phyloP scores from a whole-genome alignment of 2,329 filamentous ascomycete species.

The Lizonia empirigonia region DNA sequence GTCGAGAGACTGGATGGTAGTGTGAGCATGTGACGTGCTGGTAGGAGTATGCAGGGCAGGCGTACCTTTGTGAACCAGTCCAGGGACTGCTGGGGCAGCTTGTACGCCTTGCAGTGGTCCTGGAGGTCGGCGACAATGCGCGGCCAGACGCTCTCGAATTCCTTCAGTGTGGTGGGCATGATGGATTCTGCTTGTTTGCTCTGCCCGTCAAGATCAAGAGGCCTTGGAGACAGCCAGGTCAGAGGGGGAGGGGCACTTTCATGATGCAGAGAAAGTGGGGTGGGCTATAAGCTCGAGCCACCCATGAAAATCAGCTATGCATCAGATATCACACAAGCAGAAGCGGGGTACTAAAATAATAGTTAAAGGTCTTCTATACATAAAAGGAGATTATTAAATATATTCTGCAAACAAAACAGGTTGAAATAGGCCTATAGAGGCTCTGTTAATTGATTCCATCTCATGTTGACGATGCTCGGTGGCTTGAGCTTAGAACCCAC shows the following conservation, averaged over 20 bases:
- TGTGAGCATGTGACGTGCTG: slow-evolving; percentile 23
- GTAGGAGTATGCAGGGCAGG: slow-evolving; percentile 3
- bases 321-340: too few species aligned
- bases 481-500: too few species aligned
- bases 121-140: slow-evolving; percentile 82
- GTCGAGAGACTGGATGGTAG: slow-evolving; percentile 70
- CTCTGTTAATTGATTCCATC: too few species aligned
- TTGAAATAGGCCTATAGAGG: too few species aligned
- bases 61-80: slow-evolving; percentile 84
- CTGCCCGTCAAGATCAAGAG: background rate
- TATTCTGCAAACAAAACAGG: too few species aligned
- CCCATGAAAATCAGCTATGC: too few species aligned
- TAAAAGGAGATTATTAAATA: too few species aligned
- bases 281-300: too few species aligned
- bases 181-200: slow-evolving; percentile 6
- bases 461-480: too few species aligned
- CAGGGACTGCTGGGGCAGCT: slow-evolving; percentile 78
- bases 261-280: too few species aligned
- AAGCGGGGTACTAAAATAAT: too few species aligned
- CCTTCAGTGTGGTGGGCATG: slow-evolving; percentile 76
- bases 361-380: too few species aligned
- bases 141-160: slow-evolving; percentile 91
- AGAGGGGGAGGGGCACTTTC: slow-evolving; percentile 21
- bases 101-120: slow-evolving; percentile 78
- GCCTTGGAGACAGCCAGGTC: background rate